Conservation (phyloP, 1,284 basidiomycete genomes). For the Sphagnurus paluster region DNA sequence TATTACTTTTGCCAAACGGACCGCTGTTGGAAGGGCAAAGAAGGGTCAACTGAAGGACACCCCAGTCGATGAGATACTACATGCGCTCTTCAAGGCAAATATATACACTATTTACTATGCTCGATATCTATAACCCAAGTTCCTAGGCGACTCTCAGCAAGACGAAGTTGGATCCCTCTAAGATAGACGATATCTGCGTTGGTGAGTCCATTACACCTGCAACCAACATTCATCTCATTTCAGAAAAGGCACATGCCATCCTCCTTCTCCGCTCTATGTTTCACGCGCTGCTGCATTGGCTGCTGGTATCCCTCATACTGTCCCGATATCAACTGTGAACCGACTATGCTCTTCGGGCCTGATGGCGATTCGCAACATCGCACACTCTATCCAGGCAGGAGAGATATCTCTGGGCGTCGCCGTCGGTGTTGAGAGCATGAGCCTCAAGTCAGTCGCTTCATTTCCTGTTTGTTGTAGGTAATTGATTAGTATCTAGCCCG, state of each 20-base stretch:
- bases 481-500: too few species aligned
- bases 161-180: conserved; percentile 46
- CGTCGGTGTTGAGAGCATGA: conserved; percentile 85
- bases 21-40: conserved; percentile 73
- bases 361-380: conserved; percentile 81
- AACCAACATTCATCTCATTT: background rate
- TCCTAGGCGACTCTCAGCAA: conserved; percentile 43
- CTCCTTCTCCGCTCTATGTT: conserved; percentile 80
- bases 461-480: too few species aligned
- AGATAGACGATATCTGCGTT: conserved; percentile 81
- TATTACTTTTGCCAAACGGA: conserved; percentile 82
- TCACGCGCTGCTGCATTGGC: conserved; percentile 79
- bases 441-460: conserved; percentile 56
- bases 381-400: conserved; percentile 72
- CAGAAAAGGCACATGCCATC: conserved; percentile 68
- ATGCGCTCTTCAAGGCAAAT: conserved; percentile 64
- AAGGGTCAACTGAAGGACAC: conserved; percentile 82
- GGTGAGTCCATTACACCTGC: conserved; percentile 44
- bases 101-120: too few species aligned
- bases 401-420: conserved; percentile 78
- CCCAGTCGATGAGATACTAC: conserved; percentile 72
- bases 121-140: too few species aligned
- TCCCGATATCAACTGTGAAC: conserved; percentile 81
- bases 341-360: conserved; percentile 84
- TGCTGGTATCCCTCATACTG: conserved; percentile 76